Conservation (phyloP, 352 stramenopile genomes). For the Blastocystis sp. region DNA sequence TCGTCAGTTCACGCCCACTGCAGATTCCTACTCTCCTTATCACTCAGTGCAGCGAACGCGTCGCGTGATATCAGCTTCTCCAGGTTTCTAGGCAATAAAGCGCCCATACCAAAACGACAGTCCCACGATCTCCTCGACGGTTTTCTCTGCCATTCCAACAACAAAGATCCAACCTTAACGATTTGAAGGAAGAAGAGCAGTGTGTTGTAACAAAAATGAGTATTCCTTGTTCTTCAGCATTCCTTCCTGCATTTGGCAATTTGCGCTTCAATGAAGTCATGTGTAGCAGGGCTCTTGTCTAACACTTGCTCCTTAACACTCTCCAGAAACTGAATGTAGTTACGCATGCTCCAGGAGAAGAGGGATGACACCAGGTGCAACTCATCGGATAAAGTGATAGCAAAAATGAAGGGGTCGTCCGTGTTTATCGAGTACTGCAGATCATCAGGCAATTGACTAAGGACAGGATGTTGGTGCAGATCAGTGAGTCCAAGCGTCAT, state of each 20-base stretch:
- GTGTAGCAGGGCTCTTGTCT: background rate
- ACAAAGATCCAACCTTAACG: too few relatives aligned
- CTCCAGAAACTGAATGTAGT: background rate
- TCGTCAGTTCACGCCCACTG: too few relatives aligned
- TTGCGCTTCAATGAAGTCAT: background rate
- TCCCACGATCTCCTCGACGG: too few relatives aligned
- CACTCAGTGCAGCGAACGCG: too few relatives aligned
- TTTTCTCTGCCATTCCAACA: too few relatives aligned
- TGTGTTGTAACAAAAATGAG: too few relatives aligned
- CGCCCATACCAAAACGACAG: too few relatives aligned
- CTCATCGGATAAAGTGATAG: background rate
- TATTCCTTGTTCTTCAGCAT: constrained; percentile 6
- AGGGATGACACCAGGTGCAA: background rate
- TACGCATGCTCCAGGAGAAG: background rate
- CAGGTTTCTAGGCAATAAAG: too few relatives aligned
- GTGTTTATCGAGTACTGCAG: constrained; percentile 31
- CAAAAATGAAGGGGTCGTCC: constrained; percentile 21
- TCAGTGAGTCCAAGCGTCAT: constrained; percentile 18
- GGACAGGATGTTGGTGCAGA: constrained; percentile 12
- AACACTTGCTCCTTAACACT: constrained; percentile 3
- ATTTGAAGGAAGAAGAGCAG: too few relatives aligned
- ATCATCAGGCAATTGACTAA: background rate
- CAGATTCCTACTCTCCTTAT: too few relatives aligned
- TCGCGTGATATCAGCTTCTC: too few relatives aligned
- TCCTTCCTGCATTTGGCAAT: constrained; percentile 5